Evolutionary conservation across 306 rosid genomes (phyloP).

Genomic region (Trichosanthes truncata): DNA sequence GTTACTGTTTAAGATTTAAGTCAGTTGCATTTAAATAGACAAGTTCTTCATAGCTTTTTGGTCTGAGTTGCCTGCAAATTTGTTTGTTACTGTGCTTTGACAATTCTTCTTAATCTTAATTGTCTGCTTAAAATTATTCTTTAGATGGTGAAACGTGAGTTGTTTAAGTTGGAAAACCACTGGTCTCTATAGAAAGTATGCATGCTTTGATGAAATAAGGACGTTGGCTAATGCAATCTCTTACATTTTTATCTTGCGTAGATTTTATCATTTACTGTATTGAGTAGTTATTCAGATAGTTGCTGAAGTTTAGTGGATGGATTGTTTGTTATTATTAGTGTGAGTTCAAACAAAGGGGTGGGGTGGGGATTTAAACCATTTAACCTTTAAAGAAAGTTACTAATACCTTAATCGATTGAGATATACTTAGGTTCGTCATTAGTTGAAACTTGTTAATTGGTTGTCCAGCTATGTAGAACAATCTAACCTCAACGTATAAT

Average conservation of each 20-base stretch:
- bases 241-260: neutral
- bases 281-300: neutral
- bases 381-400: neutral
- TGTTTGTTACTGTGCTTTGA: neutral
- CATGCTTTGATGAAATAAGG: neutral
- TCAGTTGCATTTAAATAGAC: neutral
- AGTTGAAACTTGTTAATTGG: neutral
- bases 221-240: neutral
- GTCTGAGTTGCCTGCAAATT: neutral
- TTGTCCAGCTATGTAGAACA: neutral
- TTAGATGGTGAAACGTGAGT: neutral
- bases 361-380: neutral
- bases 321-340: neutral
- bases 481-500: neutral
- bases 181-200: neutral
- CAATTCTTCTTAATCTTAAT: neutral
- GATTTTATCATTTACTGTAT: neutral
- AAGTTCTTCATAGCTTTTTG: neutral
- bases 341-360: neutral
- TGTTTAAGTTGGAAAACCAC: slow-evolving; percentile 4
- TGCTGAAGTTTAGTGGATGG: neutral
- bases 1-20: neutral
- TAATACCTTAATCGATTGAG: neutral
- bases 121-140: neutral
- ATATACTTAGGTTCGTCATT: neutral